A percentile compares a stretch with the other conserved stretches of the same genome.
Evolutionary conservation across 768 basidiomycete species (phyloP).

Genomic region (Kwoniella newhampshirensis): DNA sequence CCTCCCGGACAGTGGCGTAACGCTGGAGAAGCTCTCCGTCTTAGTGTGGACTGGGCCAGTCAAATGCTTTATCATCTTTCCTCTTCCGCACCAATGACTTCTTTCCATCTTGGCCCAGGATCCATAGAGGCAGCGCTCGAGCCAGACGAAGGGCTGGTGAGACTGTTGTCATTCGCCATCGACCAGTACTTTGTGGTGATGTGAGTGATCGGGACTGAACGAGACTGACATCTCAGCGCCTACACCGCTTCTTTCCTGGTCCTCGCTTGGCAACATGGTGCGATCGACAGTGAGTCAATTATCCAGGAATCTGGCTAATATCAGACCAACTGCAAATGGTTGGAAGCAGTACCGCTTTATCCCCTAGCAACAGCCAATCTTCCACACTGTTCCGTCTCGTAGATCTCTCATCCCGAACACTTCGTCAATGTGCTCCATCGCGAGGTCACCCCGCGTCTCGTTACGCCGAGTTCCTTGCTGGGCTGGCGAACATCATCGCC

Average conservation of each 20-base stretch:
- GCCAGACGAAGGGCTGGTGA: conserved; percentile 13
- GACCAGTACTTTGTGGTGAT: conserved; percentile 27
- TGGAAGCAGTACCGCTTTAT: background rate
- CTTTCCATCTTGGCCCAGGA: background rate
- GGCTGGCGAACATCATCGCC: conserved; percentile 10
- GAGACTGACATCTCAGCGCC: conserved; percentile 5
- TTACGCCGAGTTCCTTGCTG: conserved; percentile 11
- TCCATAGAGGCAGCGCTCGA: conserved; percentile 2
- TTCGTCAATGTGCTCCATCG: conserved; percentile 5
- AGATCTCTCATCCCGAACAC: conserved; percentile 13
- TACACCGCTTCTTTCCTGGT: conserved; percentile 21
- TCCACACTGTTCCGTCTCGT: conserved; percentile 16
- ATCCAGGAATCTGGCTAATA: background rate
- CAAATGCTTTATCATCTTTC: conserved; percentile 21
- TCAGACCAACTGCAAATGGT: background rate
- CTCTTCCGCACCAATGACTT: conserved; percentile 8
- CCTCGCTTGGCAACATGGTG: conserved; percentile 16
- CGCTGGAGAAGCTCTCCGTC: conserved; percentile 7
- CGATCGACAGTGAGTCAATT: conserved; percentile 17
- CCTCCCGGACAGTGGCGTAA: conserved; percentile 4
- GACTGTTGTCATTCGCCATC: conserved; percentile 19
- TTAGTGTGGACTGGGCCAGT: conserved; percentile 21
- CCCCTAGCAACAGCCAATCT: background rate
- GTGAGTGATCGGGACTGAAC: conserved; percentile 3
- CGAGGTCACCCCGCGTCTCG: conserved; percentile 11